These are phyloP conservation scores for Grifola frondosa DNA, from an alignment of 1,284 basidiomycete species.

Conservation along the genomic window DNA sequence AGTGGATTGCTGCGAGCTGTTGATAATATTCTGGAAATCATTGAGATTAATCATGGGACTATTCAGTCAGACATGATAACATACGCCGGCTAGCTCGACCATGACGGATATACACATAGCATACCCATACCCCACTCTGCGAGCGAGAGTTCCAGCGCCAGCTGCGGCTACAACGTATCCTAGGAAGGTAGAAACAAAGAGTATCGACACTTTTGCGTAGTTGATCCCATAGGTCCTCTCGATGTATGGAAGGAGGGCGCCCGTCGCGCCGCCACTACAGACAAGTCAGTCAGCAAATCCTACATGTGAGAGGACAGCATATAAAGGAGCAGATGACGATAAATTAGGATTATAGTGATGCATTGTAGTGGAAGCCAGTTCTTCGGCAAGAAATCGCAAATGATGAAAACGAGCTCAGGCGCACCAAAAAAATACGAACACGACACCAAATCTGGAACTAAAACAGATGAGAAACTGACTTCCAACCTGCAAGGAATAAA, in stretches of 20 bases:
- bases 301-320: no score
- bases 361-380: no score
- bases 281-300: background rate
- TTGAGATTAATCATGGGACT: background rate
- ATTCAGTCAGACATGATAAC: slow-evolving; percentile 5
- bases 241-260: slow-evolving; percentile 32
- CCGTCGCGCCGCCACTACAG: slow-evolving; percentile 30
- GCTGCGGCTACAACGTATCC: slow-evolving; percentile 31
- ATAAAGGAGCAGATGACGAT: no score
- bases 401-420: no score
- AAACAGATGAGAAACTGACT: slow-evolving; percentile 27
- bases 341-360: no score
- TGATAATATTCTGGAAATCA: slow-evolving; percentile 31
- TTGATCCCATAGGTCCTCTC: slow-evolving; percentile 27
- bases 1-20: slow-evolving; percentile 32
- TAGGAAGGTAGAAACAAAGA: slow-evolving; percentile 32
- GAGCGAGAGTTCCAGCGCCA: slow-evolving; percentile 22
- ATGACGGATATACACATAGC: slow-evolving; percentile 27
- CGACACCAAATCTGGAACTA: no score
- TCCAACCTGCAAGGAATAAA: slow-evolving; percentile 31
- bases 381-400: no score
- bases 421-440: no score
- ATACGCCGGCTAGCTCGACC: slow-evolving; percentile 31
- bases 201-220: slow-evolving; percentile 29
- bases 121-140: slow-evolving; percentile 31